Percentiles rank a stretch among this genome's conserved stretches.
Conservation (phyloP, 805 yeast genomes). For the Zygosaccharomyces siamensis region DNA sequence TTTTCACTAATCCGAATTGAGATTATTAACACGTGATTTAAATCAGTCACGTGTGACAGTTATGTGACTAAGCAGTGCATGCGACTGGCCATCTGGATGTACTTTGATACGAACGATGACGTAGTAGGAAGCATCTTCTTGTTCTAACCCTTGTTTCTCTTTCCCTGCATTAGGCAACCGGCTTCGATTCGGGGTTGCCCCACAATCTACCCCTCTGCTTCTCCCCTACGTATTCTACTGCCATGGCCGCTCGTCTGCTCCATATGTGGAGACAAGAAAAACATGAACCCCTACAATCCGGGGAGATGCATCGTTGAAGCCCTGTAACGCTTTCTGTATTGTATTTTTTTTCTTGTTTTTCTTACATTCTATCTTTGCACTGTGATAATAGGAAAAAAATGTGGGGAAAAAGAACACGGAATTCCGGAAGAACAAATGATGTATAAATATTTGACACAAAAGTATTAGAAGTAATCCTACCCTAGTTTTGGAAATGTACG, state of each 20-base stretch:
- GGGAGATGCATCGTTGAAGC: neutral
- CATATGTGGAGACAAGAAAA: neutral
- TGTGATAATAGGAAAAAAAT: neutral
- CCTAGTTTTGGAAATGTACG: no score
- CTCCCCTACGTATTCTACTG: neutral
- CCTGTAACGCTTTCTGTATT: neutral
- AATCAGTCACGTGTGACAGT: no score
- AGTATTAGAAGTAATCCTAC: no score
- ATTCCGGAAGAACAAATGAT: no score
- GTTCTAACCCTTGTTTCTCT: no score
- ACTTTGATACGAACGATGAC: neutral
- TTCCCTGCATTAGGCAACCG: neutral
- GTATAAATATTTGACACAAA: no score
- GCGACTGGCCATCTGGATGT: no score
- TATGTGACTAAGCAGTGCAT: no score
- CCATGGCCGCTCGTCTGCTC: neutral
- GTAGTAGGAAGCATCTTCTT: neutral
- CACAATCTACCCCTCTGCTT: neutral
- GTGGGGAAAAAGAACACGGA: neutral
- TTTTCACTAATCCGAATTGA: neutral
- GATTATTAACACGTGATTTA: no score
- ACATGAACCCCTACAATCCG: neutral
- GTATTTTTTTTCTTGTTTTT: neutral
- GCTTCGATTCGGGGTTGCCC: neutral
- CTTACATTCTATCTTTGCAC: neutral